phyloP scores from a whole-genome alignment of 768 basidiomycete species.

The Mycena leptocephala region DNA sequence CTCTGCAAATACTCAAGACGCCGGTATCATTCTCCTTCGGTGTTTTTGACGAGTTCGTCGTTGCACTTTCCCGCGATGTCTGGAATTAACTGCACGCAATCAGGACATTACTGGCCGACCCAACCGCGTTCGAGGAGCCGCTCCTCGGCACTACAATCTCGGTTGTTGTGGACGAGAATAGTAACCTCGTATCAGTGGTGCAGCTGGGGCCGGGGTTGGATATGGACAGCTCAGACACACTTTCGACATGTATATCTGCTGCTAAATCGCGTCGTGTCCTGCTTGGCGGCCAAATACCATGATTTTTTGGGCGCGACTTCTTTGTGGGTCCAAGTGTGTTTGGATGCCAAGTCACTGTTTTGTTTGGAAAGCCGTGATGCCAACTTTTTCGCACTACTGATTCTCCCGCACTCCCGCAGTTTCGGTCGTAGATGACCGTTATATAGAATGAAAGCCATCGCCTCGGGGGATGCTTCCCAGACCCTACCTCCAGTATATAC shows the following conservation, averaged over 20 bases:
- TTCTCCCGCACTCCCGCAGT: too few species aligned
- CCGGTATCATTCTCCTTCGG: slow-evolving; percentile 81
- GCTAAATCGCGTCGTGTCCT: slow-evolving; percentile 44
- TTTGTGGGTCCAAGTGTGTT: too few species aligned
- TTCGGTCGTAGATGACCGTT: too few species aligned
- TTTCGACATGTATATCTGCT: slow-evolving; percentile 57
- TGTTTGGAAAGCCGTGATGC: too few species aligned
- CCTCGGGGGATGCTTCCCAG: neutral
- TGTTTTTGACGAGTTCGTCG: slow-evolving; percentile 83
- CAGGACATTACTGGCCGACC: slow-evolving; percentile 86
- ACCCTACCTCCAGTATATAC: neutral
- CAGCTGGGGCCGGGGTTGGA: slow-evolving; percentile 67
- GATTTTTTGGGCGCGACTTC: too few species aligned
- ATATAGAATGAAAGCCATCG: too few species aligned
- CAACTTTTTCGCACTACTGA: too few species aligned
- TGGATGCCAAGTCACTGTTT: too few species aligned
- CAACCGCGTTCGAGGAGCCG: slow-evolving; percentile 93
- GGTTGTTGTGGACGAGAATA: slow-evolving; percentile 69
- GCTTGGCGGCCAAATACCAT: slow-evolving; percentile 27
- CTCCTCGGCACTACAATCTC: slow-evolving; percentile 83
- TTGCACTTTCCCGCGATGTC: neutral
- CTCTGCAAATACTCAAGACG: slow-evolving; percentile 63
- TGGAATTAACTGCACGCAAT: neutral
- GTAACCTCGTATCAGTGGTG: slow-evolving; percentile 65
- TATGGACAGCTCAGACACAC: slow-evolving; percentile 49